Conservation (phyloP, 164 flowering plant species). For the Vitis cinerea region DNA sequence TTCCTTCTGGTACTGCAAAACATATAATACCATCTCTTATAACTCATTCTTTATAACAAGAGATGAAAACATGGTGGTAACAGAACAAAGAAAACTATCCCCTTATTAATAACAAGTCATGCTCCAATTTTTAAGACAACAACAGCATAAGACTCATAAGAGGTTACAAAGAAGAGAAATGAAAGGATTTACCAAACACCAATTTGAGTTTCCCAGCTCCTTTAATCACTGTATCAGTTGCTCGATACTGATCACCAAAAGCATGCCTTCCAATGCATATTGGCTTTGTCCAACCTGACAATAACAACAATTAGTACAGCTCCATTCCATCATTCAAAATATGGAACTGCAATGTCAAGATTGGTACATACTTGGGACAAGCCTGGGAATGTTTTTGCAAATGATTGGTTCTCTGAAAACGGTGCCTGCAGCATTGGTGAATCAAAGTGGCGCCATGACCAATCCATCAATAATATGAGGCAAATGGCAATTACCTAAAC, state of each 20-base stretch:
- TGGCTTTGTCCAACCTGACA: slow-evolving; percentile 93
- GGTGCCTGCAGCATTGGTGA: slow-evolving; percentile 59
- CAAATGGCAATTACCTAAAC: neutral
- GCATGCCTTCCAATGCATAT: slow-evolving; percentile 99
- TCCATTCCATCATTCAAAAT: slow-evolving; percentile 1
- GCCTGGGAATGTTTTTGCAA: slow-evolving; percentile 88
- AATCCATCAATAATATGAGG: neutral
- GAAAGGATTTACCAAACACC: slow-evolving; percentile 69
- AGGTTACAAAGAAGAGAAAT: neutral
- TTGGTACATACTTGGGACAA: slow-evolving; percentile 69
- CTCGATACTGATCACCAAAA: slow-evolving; percentile 95
- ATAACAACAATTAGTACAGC: slow-evolving; percentile 1
- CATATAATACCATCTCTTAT: slow-evolving; percentile 2
- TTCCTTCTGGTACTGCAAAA: slow-evolving; percentile 73
- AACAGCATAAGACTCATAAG: neutral
- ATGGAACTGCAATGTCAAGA: neutral
- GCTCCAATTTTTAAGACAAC: neutral
- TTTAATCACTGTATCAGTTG: slow-evolving; percentile 87
- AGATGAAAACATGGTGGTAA: neutral
- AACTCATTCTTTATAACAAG: neutral
- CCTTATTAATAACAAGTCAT: neutral
- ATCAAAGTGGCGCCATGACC: neutral
- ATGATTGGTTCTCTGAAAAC: slow-evolving; percentile 98
- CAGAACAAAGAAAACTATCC: neutral
- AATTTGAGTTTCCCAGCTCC: slow-evolving; percentile 90